phyloP scores from a whole-genome alignment of 2,329 filamentous ascomycete genomes.

The Ophidiomyces ophidiicola region DNA sequence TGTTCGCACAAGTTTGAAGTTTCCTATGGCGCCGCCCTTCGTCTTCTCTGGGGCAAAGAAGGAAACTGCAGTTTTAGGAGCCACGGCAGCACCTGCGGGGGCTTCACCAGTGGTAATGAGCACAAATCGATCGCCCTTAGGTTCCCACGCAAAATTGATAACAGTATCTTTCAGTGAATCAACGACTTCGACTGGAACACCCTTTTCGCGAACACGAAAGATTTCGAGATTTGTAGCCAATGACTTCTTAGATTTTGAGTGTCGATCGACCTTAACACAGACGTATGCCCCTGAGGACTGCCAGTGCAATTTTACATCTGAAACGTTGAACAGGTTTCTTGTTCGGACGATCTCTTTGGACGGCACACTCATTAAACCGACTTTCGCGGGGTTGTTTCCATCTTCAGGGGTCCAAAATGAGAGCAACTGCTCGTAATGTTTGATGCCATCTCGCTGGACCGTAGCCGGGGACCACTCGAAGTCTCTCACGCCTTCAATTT shows the following conservation, averaged over 20 bases:
- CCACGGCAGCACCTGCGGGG: conserved; percentile 61
- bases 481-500: conserved; percentile 92
- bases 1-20: conserved; percentile 92
- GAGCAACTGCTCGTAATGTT: conserved; percentile 87
- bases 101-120: conserved; percentile 91
- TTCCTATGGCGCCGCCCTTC: conserved; percentile 69
- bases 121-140: conserved; percentile 93
- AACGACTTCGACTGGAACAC: conserved; percentile 93
- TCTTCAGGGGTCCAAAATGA: conserved; percentile 99
- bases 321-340: conserved; percentile 94
- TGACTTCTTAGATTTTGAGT: conserved; percentile 98
- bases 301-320: conserved; percentile 97
- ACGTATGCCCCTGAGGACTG: conserved; percentile 89
- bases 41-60: conserved; percentile 96
- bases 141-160: conserved; percentile 99
- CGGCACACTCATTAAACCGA: conserved; percentile 89
- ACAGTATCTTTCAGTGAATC: conserved; percentile 97
- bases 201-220: conserved; percentile 94
- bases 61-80: conserved; percentile 84
- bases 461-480: conserved; percentile 94
- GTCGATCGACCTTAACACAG: conserved; percentile 95
- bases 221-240: conserved; percentile 95
- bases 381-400: conserved; percentile 93
- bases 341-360: conserved; percentile 90
- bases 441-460: conserved; percentile 69